Evolutionary conservation across 768 basidiomycete species (phyloP).

Genomic region (Kockovaella imperatae): DNA sequence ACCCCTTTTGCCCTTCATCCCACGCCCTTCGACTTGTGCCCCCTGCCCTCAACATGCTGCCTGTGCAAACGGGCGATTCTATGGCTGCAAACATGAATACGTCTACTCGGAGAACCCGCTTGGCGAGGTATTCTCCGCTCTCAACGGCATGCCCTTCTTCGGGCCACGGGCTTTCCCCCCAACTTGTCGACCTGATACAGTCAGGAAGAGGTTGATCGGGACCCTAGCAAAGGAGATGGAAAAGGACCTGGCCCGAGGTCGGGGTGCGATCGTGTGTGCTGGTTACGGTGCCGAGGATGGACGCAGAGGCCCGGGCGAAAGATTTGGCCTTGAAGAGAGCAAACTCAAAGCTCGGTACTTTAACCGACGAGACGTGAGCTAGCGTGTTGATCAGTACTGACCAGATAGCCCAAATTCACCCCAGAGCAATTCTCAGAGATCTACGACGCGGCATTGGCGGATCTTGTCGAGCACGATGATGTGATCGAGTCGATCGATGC

Average conservation of each 20-base stretch:
- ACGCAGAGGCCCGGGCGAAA: constrained; percentile 26
- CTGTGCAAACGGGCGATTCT: constrained; percentile 39
- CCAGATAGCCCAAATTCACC: constrained; percentile 20
- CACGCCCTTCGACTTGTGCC: constrained; percentile 38
- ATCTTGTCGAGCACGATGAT: constrained; percentile 46
- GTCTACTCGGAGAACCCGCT: constrained; percentile 28
- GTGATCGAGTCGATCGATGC: constrained; percentile 36
- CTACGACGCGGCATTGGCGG: constrained; percentile 44
- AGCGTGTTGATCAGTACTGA: not conserved
- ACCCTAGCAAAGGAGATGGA: constrained; percentile 37
- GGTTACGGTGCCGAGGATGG: constrained; percentile 39
- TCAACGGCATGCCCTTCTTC: constrained; percentile 34
- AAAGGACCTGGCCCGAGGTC: constrained; percentile 29
- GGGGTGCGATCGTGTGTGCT: constrained; percentile 42
- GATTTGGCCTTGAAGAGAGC: constrained; percentile 26
- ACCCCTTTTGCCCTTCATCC: constrained; percentile 36
- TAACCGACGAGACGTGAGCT: constrained; percentile 30
- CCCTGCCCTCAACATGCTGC: constrained; percentile 46
- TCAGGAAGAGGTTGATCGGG: constrained; percentile 41
- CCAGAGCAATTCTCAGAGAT: constrained; percentile 40
- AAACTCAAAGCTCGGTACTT: constrained; percentile 19
- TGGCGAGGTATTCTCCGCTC: constrained; percentile 13
- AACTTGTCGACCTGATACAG: constrained; percentile 45
- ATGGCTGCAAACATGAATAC: constrained; percentile 44
- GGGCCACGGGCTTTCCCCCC: constrained; percentile 42